Evolutionary conservation across 148 eudicot species (phyloP).

Genomic region (Diospyros kaki): DNA sequence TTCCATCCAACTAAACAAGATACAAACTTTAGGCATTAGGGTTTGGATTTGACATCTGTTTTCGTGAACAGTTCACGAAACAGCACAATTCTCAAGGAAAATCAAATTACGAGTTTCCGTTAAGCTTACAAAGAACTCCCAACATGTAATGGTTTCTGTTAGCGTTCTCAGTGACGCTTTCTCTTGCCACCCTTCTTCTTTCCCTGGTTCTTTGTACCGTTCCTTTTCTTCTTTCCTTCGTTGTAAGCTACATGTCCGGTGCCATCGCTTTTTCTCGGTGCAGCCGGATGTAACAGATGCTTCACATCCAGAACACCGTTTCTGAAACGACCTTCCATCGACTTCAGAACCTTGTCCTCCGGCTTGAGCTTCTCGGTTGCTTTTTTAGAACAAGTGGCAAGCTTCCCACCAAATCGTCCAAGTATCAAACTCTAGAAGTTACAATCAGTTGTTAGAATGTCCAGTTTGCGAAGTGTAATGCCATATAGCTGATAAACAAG

Average conservation of each 20-base stretch:
- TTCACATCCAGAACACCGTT: constrained; percentile 82
- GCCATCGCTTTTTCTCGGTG: constrained; percentile 27
- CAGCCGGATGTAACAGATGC: constrained; percentile 37
- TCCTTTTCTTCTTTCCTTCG: constrained; percentile 44
- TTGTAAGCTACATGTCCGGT: constrained; percentile 10
- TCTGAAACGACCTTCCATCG: constrained; percentile 67
- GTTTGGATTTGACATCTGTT: too few relatives aligned
- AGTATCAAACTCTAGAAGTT: constrained; percentile 41
- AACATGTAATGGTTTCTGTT: too few relatives aligned
- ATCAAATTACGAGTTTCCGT: too few relatives aligned
- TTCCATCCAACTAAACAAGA: too few relatives aligned
- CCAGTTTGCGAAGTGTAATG: neutral
- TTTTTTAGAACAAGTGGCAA: constrained; percentile 27
- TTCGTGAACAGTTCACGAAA: too few relatives aligned
- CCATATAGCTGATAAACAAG: neutral
- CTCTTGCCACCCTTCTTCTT: constrained; percentile 64
- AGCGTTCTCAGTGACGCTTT: constrained; percentile 34
- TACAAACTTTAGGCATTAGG: too few relatives aligned
- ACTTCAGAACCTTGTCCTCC: constrained; percentile 55
- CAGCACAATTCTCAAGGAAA: too few relatives aligned
- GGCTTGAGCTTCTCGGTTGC: constrained; percentile 39
- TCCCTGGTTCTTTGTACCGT: constrained; percentile 48
- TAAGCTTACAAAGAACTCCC: too few relatives aligned
- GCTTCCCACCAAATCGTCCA: constrained; percentile 43
- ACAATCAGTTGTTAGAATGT: constrained; percentile 5